A percentile compares a stretch with the other conserved stretches of the same genome.
Conservation (phyloP, 495 filamentous ascomycete genomes). For the Tuber aestivum region DNA sequence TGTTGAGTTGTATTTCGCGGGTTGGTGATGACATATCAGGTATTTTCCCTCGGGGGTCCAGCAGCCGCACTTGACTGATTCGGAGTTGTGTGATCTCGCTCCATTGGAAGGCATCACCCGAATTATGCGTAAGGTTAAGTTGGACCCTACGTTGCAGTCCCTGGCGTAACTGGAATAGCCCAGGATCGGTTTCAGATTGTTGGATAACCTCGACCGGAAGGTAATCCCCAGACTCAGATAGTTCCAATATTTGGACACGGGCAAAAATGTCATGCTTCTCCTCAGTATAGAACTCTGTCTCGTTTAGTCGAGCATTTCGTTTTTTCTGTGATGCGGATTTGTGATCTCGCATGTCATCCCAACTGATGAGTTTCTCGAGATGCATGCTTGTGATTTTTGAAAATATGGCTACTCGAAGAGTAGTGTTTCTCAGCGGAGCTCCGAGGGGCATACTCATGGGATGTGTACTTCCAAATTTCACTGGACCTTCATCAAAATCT, state of each 20-base stretch:
- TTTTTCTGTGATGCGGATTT: slow-evolving; percentile 51
- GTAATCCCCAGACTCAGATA: slow-evolving; percentile 86
- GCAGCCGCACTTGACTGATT: slow-evolving; percentile 70
- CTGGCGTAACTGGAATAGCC: slow-evolving; percentile 91
- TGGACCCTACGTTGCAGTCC: slow-evolving; percentile 85
- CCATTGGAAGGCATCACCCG: slow-evolving; percentile 80
- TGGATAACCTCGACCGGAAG: slow-evolving; percentile 88
- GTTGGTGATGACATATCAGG: slow-evolving; percentile 66
- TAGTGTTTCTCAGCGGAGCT: slow-evolving; percentile 61
- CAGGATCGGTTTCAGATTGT: slow-evolving; percentile 68
- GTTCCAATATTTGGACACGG: slow-evolving; percentile 76
- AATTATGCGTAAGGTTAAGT: slow-evolving; percentile 80
- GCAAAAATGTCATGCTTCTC: slow-evolving; percentile 92
- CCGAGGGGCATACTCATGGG: slow-evolving; percentile 95
- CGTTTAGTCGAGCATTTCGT: slow-evolving; percentile 69
- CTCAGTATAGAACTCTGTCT: slow-evolving; percentile 85
- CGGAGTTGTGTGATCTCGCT: slow-evolving; percentile 67
- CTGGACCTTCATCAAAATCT: slow-evolving; percentile 89
- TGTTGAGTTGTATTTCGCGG: slow-evolving; percentile 68
- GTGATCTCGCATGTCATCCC: slow-evolving; percentile 94
- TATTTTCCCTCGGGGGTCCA: slow-evolving; percentile 78
- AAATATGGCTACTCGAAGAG: slow-evolving; percentile 85
- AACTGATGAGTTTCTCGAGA: slow-evolving; percentile 93
- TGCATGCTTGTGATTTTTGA: slow-evolving; percentile 89
- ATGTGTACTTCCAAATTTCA: slow-evolving; percentile 95